Evolutionary conservation across 768 basidiomycete species (phyloP).

Genomic region (Clitopilus hobsonii): DNA sequence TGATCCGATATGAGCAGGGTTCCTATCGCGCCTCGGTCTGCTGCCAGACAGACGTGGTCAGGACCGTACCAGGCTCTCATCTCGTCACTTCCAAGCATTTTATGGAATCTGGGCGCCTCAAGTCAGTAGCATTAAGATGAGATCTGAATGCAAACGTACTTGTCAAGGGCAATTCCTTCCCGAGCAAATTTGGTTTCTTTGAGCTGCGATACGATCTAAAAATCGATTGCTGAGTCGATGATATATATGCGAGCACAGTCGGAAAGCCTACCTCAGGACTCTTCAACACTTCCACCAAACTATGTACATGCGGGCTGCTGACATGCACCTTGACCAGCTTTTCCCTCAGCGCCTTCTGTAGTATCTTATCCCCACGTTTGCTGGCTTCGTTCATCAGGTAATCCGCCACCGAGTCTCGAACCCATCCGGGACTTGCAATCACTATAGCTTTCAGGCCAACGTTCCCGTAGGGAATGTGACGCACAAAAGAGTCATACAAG

Average conservation of each 20-base stretch:
- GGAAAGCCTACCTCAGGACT: constrained; percentile 74
- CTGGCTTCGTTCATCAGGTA: constrained; percentile 80
- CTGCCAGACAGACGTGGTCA: constrained; percentile 87
- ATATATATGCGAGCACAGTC: too few relatives aligned
- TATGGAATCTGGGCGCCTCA: constrained; percentile 73
- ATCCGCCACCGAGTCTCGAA: constrained; percentile 82
- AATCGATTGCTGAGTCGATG: not conserved
- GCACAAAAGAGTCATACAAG: constrained; percentile 79
- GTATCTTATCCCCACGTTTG: constrained; percentile 72
- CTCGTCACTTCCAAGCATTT: constrained; percentile 93
- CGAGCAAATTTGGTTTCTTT: constrained; percentile 96
- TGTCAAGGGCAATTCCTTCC: constrained; percentile 89
- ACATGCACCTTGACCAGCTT: constrained; percentile 91
- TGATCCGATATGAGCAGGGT: constrained; percentile 93
- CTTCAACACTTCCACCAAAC: constrained; percentile 88
- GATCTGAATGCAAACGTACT: constrained; percentile 33
- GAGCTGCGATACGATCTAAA: constrained; percentile 65
- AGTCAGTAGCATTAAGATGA: not conserved
- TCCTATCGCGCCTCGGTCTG: constrained; percentile 90
- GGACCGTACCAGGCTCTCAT: constrained; percentile 99
- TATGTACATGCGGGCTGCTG: constrained; percentile 92
- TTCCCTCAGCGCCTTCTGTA: constrained; percentile 71
- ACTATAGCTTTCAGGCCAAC: constrained; percentile 81
- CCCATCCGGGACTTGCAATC: constrained; percentile 96
- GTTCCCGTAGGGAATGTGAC: constrained; percentile 84